Base-by-base conservation (phyloP, 2,329 filamentous ascomycete genomes). In the Aspergillus fijiensis region DNA sequence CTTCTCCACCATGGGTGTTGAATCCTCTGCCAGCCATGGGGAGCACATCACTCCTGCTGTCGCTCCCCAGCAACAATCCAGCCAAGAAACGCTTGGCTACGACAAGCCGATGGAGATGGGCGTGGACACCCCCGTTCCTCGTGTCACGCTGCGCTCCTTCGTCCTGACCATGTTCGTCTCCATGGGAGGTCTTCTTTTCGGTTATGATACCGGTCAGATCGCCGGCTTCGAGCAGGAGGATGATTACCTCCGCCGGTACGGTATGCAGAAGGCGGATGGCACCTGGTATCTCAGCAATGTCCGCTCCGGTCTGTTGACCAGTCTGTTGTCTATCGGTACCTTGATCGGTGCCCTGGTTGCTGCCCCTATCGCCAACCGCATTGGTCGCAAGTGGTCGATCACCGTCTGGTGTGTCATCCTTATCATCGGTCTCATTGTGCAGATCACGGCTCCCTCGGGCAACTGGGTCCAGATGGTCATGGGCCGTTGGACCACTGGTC, bases 161-260 rank as follows among this genome's bases (percentile, higher is more conserved):
- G 57, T 72, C 53, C 77, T 80, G 77, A 76, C 74, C n/a, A 65
- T 78, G 16, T 74, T 80, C 55, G 76, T 80, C 48, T 80, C 78
- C 1, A 79, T 80, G 74, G 78, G 78, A 56, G 78, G 78, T 51
- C 72, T 80, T 19, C 72, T 80, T n/a, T 79, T 78, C 56, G 76
- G 77, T 19, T 79, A 77, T 51, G 76, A 79, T 57, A 79, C 79
- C 7, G 76, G 78, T 66, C 78, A 80, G 67, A 80, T 80, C 53
- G 77, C 74, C 1, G 78, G 78, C 10, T 76, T 80, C 63, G 69
- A 79, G 52, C 71, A 73, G 35, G 80, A 79, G 77, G 52, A 65
- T 7, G 69, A 81, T 66, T 80, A 79, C 59, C 60, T 76, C 33
- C 48, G 71, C 33, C 73, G 76, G 0, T 80, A 77, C 56, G 78